A percentile compares a stretch with the other conserved stretches of the same genome.
phyloP scores from a whole-genome alignment of 306 rosid species.

The Senna tora region DNA sequence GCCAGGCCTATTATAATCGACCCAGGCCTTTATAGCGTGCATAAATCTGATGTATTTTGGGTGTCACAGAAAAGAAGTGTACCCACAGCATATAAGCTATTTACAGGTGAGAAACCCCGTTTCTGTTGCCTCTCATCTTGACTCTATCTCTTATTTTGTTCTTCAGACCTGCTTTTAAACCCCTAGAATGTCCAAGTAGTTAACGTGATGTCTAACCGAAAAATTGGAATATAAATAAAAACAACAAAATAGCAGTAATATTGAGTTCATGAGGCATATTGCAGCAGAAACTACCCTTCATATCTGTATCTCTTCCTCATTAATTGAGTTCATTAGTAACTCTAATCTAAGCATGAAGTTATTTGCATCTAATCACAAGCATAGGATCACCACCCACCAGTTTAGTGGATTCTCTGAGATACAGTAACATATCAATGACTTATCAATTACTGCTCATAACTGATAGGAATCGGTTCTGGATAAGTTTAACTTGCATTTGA shows the following conservation, averaged over 20 bases:
- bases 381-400: neutral
- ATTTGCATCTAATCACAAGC: neutral
- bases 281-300: too few species aligned
- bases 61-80: constrained; percentile 52
- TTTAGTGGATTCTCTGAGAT: constrained; percentile 23
- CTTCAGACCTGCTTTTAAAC: constrained; percentile 5
- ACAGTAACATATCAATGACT: neutral
- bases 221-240: constrained; percentile 16
- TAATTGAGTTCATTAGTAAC: constrained; percentile 2
- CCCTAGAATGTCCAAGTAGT: constrained; percentile 31
- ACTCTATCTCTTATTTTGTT: constrained; percentile 29
- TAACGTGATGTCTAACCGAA: constrained; percentile 22
- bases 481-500: constrained; percentile 10
- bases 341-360: neutral
- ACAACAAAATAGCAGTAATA: neutral
- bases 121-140: constrained; percentile 22
- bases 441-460: neutral
- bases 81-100: constrained; percentile 77
- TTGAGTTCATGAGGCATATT: neutral
- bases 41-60: constrained; percentile 59
- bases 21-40: constrained; percentile 53
- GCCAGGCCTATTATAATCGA: constrained; percentile 60
- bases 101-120: constrained; percentile 65
- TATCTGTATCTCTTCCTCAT: neutral
- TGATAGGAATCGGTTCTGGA: constrained; percentile 3